Evolutionary conservation across 306 rosid genomes (phyloP).

Genomic region (Astragalus glycyphyllos): DNA sequence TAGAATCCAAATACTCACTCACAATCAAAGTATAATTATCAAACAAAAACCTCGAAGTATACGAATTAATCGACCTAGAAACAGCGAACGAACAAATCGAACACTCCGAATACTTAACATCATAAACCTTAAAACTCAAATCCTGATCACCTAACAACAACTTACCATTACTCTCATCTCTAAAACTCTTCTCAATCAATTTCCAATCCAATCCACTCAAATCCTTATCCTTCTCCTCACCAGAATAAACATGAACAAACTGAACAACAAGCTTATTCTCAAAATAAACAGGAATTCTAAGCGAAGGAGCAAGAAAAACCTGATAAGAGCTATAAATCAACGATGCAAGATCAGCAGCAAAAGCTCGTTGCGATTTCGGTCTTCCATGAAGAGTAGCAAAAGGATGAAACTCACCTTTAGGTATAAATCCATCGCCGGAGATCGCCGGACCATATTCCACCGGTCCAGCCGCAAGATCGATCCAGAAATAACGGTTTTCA

Average conservation of each 20-base stretch:
- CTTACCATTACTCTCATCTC: conserved; percentile 67
- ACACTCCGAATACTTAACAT: conserved; percentile 56
- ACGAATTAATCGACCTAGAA: conserved; percentile 75
- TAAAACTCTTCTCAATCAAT: conserved; percentile 62
- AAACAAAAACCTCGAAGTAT: conserved; percentile 87
- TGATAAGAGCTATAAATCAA: conserved; percentile 82
- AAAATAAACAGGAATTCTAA: conserved; percentile 76
- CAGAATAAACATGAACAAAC: conserved; percentile 67
- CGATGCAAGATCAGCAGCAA: conserved; percentile 79
- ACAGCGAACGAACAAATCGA: conserved; percentile 76
- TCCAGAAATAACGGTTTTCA: conserved; percentile 72
- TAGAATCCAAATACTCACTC: conserved; percentile 95
- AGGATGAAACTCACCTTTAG: conserved; percentile 89
- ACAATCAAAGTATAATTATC: conserved; percentile 90
- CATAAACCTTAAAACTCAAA: conserved; percentile 64
- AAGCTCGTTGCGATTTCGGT: conserved; percentile 69
- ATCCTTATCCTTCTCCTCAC: conserved; percentile 43
- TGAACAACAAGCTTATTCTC: conserved; percentile 75
- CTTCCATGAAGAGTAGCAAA: conserved; percentile 75
- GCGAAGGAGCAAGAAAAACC: conserved; percentile 83
- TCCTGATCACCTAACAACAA: conserved; percentile 73
- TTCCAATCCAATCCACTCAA: conserved; percentile 71
- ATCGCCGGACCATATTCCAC: conserved; percentile 90
- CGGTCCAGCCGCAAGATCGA: conserved; percentile 90
- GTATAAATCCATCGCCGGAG: conserved; percentile 87